These are phyloP conservation scores for Rhodotorula sp. DNA, from an alignment of 1,284 basidiomycete species.

Conservation along the genomic window DNA sequence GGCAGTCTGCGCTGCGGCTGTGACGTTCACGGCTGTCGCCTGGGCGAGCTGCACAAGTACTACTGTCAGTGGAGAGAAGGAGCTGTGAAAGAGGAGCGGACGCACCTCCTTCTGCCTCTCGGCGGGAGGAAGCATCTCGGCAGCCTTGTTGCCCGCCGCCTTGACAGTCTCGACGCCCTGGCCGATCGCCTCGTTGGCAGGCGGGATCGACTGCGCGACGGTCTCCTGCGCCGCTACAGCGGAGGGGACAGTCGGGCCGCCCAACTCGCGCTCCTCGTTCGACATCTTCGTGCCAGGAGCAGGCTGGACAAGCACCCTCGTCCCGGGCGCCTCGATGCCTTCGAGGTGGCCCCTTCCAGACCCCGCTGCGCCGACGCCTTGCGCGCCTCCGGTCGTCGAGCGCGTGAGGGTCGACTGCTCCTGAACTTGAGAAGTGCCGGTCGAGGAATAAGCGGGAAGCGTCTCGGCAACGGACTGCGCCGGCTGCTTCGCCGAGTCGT, in stretches of 20 bases:
- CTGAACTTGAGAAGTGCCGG: too few relatives aligned
- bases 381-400: too few relatives aligned
- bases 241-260: not conserved
- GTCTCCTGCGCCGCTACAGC: not conserved
- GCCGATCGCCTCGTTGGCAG: not conserved
- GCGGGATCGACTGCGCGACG: not conserved
- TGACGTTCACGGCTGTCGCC: not conserved
- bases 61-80: not conserved
- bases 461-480: too few relatives aligned
- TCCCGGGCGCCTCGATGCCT: not conserved
- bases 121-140: not conserved
- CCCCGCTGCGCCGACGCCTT: too few relatives aligned
- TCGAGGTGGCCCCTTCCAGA: too few relatives aligned
- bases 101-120: conserved; percentile 8
- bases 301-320: not conserved
- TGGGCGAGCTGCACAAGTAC: not conserved
- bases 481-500: too few relatives aligned
- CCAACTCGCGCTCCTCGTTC: not conserved
- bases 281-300: not conserved
- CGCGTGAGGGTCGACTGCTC: too few relatives aligned
- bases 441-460: too few relatives aligned
- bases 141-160: not conserved
- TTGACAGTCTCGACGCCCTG: not conserved
- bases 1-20: not conserved
- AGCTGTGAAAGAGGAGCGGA: too few relatives aligned